Evolutionary conservation across 2,329 filamentous ascomycete species (phyloP).

Genomic region (Pseudogymnoascus sp.): DNA sequence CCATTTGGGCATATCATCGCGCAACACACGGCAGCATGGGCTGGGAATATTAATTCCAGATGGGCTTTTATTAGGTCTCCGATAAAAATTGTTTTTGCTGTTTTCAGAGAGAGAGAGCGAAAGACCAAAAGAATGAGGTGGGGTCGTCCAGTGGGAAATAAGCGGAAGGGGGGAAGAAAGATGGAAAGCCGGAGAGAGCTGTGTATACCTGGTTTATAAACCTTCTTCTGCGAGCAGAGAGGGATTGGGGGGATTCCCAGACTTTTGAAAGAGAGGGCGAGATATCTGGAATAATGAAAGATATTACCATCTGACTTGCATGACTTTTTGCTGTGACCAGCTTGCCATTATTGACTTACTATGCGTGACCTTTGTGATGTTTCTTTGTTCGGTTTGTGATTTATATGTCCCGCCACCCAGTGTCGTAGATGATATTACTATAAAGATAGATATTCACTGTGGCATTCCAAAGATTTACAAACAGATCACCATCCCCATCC

Average conservation of each 20-base stretch:
- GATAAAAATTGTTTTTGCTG: slow-evolving; percentile 4
- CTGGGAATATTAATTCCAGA: neutral
- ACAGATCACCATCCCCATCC: neutral
- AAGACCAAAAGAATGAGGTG: neutral
- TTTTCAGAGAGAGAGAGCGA: neutral
- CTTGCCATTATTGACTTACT: neutral
- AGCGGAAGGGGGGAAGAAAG: neutral
- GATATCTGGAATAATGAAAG: slow-evolving; percentile 7
- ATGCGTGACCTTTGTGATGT: neutral
- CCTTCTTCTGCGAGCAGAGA: slow-evolving; percentile 4
- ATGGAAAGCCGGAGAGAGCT: neutral
- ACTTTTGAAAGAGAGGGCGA: slow-evolving; percentile 5
- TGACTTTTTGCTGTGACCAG: neutral
- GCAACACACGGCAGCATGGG: neutral
- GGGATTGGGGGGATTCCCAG: neutral
- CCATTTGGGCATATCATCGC: slow-evolving; percentile 1
- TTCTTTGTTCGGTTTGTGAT: neutral
- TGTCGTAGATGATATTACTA: neutral
- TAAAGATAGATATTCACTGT: neutral
- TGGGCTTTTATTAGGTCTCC: neutral
- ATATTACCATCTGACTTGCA: slow-evolving; percentile 1
- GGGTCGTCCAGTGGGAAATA: neutral
- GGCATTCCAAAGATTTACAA: neutral
- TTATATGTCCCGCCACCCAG: neutral
- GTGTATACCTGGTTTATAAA: neutral